Evolutionary conservation across 2,329 filamentous ascomycete species (phyloP).

Genomic region (Ceratocystis destructans): DNA sequence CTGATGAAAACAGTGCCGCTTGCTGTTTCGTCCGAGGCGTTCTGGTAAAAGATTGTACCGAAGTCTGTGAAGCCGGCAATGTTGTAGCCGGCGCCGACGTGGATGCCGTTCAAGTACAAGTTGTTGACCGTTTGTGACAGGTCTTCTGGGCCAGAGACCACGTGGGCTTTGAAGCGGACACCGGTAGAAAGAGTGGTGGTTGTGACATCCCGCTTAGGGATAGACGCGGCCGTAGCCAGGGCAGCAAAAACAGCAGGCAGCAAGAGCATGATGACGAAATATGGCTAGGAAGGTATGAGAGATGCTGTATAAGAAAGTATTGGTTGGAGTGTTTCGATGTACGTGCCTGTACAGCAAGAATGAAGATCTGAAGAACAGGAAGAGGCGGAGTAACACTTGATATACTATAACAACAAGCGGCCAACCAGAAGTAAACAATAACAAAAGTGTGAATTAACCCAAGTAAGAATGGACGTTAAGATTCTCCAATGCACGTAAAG

Average conservation of each 20-base stretch:
- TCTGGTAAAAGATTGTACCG: constrained; percentile 37
- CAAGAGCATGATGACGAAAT: constrained; percentile 11
- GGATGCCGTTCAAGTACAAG: constrained; percentile 31
- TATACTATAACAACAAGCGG: not conserved
- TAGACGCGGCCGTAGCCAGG: constrained; percentile 12
- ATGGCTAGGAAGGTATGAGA: not conserved
- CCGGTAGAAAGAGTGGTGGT: constrained; percentile 26
- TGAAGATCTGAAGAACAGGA: not conserved
- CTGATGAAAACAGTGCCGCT: constrained; percentile 27
- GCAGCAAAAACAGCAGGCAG: constrained; percentile 8
- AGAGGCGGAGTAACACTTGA: not conserved
- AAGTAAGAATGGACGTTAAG: not conserved
- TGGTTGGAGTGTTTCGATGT: not conserved
- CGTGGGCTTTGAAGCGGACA: constrained; percentile 33
- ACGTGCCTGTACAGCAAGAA: not conserved
- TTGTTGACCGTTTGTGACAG: constrained; percentile 10
- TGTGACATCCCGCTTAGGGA: constrained; percentile 22
- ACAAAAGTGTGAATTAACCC: not conserved
- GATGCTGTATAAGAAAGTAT: not conserved
- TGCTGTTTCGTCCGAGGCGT: constrained; percentile 31
- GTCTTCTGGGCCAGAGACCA: constrained; percentile 22
- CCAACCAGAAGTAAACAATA: not conserved
- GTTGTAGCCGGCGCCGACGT: constrained; percentile 25
- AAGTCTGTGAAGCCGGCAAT: constrained; percentile 33
- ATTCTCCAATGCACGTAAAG: not conserved